These are phyloP conservation scores for Dictyostelium citrinum DNA, from an alignment of 78 protist genomes.

Conservation along the genomic window DNA sequence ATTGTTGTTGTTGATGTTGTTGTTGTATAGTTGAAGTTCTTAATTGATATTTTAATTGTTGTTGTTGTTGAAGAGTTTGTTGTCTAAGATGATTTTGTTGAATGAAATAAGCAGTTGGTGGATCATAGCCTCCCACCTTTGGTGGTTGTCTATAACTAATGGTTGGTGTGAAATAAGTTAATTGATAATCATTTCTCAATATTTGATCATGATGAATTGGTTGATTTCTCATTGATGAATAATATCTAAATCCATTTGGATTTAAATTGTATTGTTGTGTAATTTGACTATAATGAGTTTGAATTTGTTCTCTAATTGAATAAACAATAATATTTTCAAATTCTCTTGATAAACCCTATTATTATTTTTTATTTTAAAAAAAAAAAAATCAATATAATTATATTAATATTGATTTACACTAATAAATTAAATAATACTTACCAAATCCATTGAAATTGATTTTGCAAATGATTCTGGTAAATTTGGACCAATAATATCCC, in stretches of 20 bases:
- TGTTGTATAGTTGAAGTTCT: background rate
- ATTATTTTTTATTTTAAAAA: too few relatives aligned
- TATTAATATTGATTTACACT: too few relatives aligned
- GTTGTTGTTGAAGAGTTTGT: conserved; percentile 15
- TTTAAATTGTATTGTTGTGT: background rate
- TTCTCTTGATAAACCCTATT: conserved; percentile 66
- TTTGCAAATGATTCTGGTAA: conserved; percentile 50
- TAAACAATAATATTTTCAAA: conserved; percentile 50
- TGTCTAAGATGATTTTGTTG: conserved; percentile 15
- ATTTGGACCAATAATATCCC: conserved; percentile 62
- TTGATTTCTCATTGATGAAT: background rate
- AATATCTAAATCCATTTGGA: background rate
- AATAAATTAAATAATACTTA: too few relatives aligned
- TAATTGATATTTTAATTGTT: background rate
- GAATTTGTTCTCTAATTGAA: conserved; percentile 64
- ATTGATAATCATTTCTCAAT: background rate
- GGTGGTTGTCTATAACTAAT: conserved; percentile 38
- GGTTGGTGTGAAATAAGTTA: background rate
- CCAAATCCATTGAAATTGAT: conserved; percentile 44
- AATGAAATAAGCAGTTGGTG: background rate
- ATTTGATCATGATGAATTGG: background rate
- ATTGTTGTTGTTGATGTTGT: background rate
- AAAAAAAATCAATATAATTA: background rate
- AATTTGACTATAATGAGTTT: conserved; percentile 20
- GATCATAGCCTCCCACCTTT: background rate